Evolutionary conservation across 306 rosid genomes (phyloP).

Genomic region (Pyrus betulifolia): DNA sequence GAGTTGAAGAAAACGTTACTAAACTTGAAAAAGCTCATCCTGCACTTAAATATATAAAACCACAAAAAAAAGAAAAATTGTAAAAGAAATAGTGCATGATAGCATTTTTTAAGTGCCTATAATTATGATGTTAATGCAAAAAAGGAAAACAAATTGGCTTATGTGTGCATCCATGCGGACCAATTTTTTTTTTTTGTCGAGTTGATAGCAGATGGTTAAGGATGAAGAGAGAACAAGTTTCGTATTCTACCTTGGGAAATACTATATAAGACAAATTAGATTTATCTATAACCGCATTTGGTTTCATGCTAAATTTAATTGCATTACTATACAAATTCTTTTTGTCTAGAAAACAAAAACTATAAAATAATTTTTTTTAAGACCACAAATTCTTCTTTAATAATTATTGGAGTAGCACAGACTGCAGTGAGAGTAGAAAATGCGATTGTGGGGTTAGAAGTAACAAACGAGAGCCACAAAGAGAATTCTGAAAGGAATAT

Average conservation of each 20-base stretch:
- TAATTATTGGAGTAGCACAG: not conserved
- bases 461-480: not conserved
- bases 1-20: not conserved
- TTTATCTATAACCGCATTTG: not conserved
- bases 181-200: too few relatives aligned
- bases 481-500: not conserved
- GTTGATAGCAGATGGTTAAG: not conserved
- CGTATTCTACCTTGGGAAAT: not conserved
- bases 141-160: too few relatives aligned
- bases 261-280: not conserved
- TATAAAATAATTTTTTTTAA: too few relatives aligned
- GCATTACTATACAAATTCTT: not conserved
- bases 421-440: too few relatives aligned
- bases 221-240: not conserved
- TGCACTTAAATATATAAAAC: not conserved
- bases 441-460: not conserved
- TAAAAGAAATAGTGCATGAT: not conserved
- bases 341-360: not conserved
- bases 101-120: not conserved
- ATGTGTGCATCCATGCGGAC: too few relatives aligned
- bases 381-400: not conserved
- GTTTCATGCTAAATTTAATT: too few relatives aligned
- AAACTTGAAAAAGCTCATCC: too few relatives aligned
- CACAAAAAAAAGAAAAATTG: too few relatives aligned
- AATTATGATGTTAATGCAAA: not conserved